phyloP scores from a whole-genome alignment of 345 rosid species.

The Microcos paniculata region DNA sequence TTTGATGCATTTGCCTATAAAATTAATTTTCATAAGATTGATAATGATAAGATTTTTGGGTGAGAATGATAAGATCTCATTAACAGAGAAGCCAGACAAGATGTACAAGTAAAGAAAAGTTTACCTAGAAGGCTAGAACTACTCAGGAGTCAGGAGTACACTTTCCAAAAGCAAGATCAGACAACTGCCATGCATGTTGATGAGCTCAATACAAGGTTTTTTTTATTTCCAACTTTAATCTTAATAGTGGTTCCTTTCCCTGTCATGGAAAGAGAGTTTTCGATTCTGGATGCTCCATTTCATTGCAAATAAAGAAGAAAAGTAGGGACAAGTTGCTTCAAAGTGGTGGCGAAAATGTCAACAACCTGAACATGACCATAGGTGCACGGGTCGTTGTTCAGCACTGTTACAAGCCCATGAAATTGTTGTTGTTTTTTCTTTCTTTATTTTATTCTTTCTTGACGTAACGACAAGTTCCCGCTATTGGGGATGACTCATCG shows the following conservation, averaged over 20 bases:
- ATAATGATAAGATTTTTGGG: too few species aligned
- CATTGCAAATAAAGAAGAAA: neutral
- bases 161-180: neutral
- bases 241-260: neutral
- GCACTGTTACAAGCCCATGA: constrained; percentile 3
- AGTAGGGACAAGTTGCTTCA: neutral
- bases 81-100: too few species aligned
- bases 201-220: neutral
- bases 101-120: too few species aligned
- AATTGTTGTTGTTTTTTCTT: neutral
- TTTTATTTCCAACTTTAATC: neutral
- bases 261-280: neutral
- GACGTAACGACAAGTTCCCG: constrained; percentile 1
- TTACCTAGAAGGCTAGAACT: too few species aligned
- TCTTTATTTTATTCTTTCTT: neutral
- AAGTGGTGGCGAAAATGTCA: neutral
- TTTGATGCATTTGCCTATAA: too few species aligned
- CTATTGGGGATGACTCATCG: constrained; percentile 7
- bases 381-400: too few species aligned
- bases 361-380: neutral
- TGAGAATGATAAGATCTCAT: too few species aligned
- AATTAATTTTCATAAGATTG: too few species aligned
- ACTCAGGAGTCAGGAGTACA: neutral
- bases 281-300: neutral
- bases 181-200: neutral